These are phyloP conservation scores for Fagopyrum esculentum DNA, from an alignment of 148 eudicot species.

Conservation along the genomic window DNA sequence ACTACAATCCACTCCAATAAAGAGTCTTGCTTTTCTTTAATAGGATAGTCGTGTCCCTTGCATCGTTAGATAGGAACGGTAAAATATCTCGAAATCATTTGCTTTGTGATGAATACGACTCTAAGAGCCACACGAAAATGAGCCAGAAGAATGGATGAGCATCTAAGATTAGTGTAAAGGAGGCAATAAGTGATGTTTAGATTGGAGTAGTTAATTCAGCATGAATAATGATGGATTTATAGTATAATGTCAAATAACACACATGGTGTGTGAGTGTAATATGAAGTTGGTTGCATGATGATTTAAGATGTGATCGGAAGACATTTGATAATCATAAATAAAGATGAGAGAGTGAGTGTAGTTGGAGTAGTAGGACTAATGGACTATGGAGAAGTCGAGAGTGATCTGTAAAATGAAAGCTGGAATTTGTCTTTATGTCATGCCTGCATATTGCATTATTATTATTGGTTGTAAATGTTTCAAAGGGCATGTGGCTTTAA, in stretches of 20 bases:
- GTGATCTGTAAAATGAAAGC: constrained; percentile 11
- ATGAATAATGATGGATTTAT: neutral
- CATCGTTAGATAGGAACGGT: too few relatives aligned
- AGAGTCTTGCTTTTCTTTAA: too few relatives aligned
- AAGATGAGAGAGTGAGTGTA: neutral
- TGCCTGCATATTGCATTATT: neutral
- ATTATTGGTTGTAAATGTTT: constrained; percentile 2
- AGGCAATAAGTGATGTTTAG: neutral
- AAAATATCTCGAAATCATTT: too few relatives aligned
- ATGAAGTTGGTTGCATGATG: constrained; percentile 8
- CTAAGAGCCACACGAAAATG: neutral
- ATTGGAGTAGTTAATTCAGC: neutral
- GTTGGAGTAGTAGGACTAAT: neutral
- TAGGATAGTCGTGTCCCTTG: too few relatives aligned
- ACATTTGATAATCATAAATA: neutral
- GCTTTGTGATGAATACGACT: too few relatives aligned
- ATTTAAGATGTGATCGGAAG: neutral
- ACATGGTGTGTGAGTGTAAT: constrained; percentile 2
- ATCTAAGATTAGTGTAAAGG: neutral
- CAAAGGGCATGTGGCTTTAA: constrained; percentile 9
- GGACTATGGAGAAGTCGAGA: neutral
- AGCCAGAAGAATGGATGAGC: neutral
- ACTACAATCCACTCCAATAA: neutral
- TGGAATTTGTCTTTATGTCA: constrained; percentile 9
- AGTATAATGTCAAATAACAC: neutral